Evolutionary conservation across 2,329 filamentous ascomycete genomes (phyloP), one percentile per base, ranked within the genome.

Genomic region (Nemania sp.): DNA sequence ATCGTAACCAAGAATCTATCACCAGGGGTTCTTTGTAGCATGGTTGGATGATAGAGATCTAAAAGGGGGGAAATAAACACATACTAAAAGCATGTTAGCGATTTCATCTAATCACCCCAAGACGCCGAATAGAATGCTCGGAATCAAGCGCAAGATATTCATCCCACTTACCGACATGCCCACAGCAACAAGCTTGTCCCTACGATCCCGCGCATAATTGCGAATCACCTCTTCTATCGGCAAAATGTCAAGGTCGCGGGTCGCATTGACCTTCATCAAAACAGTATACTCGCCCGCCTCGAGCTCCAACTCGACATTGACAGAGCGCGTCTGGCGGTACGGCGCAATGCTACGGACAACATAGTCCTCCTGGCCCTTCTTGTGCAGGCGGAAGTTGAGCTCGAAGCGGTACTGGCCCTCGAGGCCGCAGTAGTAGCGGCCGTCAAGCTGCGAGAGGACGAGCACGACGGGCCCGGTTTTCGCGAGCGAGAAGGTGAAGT

Each of bases 251-350:
- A 85, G 80, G 27, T 84, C 77, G n/a, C 90, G 87, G 20, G 85
- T 86, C 1, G 92, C 92, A 7, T 90, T 89, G 66, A 96, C 86
- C 76, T 92, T 93, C 78, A 95, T 86, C 24, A 93, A 84, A 4
- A 97, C 88, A 6, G 88, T 88, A 79, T 97, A 97, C 51, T 87
- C 88, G 11, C 93, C 93, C 0, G 90, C 86, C 22, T 92, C 89
- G 27, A 97, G 87, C 41, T 90, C 85, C 8, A 96, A 84, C 77
- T 96, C 93, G 1, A 92, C 89, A 58, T 91, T 94, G 45, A 94
- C 90, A 0, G 91, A 92, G 6, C 93, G 89, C 24, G 84, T 88
- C 87, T 93, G 92, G 26, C 86, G 80, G 67, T 86, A 85, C 38
- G 84, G 83, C 35, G 81, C 80, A 58, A 87, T 83, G 65, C 84